Conservation (phyloP, 2,329 filamentous ascomycete genomes). For the Aspergillus oerlinghausenensis region DNA sequence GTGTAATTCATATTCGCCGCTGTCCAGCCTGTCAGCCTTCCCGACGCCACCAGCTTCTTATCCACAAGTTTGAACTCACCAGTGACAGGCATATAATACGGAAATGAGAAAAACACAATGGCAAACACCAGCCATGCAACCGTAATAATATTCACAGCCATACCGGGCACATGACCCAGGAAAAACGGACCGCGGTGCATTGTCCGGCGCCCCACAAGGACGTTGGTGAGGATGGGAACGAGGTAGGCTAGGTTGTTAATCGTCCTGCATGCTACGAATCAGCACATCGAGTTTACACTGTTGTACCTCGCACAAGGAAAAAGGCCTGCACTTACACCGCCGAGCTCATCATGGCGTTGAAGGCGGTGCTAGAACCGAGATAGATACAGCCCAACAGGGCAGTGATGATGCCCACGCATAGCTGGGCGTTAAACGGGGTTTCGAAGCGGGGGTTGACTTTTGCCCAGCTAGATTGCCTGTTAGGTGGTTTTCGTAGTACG, state of each 20-base stretch:
- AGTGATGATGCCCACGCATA: conserved; percentile 46
- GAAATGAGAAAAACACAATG: conserved; percentile 47
- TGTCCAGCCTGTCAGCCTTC: background rate
- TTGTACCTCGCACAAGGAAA: background rate
- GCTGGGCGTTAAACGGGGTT: conserved; percentile 53
- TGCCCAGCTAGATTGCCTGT: conserved; percentile 28
- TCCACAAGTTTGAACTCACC: conserved; percentile 7
- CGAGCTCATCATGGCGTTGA: conserved; percentile 49
- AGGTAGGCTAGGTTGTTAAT: conserved; percentile 46
- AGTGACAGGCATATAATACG: conserved; percentile 34
- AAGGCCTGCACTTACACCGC: conserved; percentile 12
- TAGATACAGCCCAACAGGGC: conserved; percentile 61
- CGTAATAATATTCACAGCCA: conserved; percentile 42
- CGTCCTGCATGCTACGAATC: conserved; percentile 26
- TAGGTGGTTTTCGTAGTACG: background rate
- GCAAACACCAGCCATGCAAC: conserved; percentile 48
- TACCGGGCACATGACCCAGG: conserved; percentile 38
- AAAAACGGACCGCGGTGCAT: conserved; percentile 45
- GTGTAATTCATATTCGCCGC: conserved; percentile 48
- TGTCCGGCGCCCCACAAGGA: conserved; percentile 41
- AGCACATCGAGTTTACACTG: too few species aligned
- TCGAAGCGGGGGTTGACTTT: conserved; percentile 41
- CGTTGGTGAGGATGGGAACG: conserved; percentile 44
- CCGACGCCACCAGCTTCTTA: background rate
- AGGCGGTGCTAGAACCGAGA: conserved; percentile 62